Percentiles rank a stretch among this genome's conserved stretches.
Evolutionary conservation across 495 filamentous ascomycete species (phyloP).

Genomic region (Penicillium steckii): DNA sequence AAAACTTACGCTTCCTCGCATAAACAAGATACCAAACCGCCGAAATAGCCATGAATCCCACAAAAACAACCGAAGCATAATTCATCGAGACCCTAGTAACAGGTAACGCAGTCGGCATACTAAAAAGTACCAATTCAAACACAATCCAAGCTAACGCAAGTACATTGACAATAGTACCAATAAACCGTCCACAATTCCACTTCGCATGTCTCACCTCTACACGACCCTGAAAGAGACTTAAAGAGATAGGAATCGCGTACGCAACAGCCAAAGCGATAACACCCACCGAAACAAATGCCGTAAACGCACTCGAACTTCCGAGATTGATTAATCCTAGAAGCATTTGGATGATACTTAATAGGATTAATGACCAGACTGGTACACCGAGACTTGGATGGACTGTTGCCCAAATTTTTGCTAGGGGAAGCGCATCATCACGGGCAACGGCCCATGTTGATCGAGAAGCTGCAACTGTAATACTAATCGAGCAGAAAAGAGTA

Average conservation of each 20-base stretch:
- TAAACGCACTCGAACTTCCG: constrained; percentile 58
- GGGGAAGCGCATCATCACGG: constrained; percentile 50
- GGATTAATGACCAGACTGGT: constrained; percentile 36
- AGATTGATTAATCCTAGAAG: constrained; percentile 62
- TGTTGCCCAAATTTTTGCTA: constrained; percentile 32
- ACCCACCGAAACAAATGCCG: constrained; percentile 62
- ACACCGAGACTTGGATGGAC: constrained; percentile 30
- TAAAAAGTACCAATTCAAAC: constrained; percentile 59
- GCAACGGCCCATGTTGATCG: constrained; percentile 61
- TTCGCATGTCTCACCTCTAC: constrained; percentile 49
- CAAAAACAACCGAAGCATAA: constrained; percentile 64
- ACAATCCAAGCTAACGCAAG: constrained; percentile 58
- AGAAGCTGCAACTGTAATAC: constrained; percentile 59
- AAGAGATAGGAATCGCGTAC: constrained; percentile 57
- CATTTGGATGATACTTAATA: constrained; percentile 41
- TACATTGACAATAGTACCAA: constrained; percentile 57
- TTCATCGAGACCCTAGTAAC: constrained; percentile 53
- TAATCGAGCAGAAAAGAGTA: constrained; percentile 60
- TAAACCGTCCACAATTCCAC: constrained; percentile 52
- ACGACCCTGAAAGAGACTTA: constrained; percentile 53
- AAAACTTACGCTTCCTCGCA: constrained; percentile 44
- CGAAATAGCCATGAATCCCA: constrained; percentile 47
- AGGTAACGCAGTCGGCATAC: constrained; percentile 51
- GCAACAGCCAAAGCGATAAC: constrained; percentile 58
- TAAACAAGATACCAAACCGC: constrained; percentile 45